Evolutionary conservation across 2,329 filamentous ascomycete genomes (phyloP), one percentile per base, ranked within the genome.

Genomic region (Penicillium crustosum): DNA sequence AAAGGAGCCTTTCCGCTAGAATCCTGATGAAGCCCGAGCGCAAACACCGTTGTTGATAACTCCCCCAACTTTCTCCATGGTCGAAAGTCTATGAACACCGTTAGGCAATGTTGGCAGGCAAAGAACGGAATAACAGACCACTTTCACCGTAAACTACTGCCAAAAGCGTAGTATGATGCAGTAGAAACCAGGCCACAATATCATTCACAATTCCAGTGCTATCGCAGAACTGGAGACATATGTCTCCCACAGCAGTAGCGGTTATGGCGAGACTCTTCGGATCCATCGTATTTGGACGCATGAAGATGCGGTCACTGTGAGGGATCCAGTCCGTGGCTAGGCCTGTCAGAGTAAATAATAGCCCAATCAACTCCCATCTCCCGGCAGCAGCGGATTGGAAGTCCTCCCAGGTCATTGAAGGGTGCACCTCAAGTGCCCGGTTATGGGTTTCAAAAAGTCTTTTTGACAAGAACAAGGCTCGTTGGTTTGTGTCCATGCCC

Each of bases 21-120:
- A 21, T 63, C 52, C 15, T 63, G 60, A 29, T 63, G 61, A 36
- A 63, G 75, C 6, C 78, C 78, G 4, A 81, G 69, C 3, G 78
- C 76, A 55, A 76, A 79, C 1, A 79, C 61, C 0, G 77, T 76
- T 21, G 72, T 76, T 2, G 74, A 71, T 2, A 81, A 68, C 49
- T 81, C 78, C 17, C 78, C 78, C 5, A 81, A 64, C 43, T 71
- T 75, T 33, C 75, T 70, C 78, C 78, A 81, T 0, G 76, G 74
- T 23, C 73, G 68, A 44, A 77, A 78, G 57, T 78, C 78, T 79
- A 50, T 4, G 29, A 12, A 12, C 3, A 25, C 36, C 10, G 33
- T 58, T 41, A 43, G 31, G 6, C 10, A 13, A 33, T 13, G 8
- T 35, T 27, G 17, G 23, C 12, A 38, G 19, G 12, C 19, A 35